phyloP scores from a whole-genome alignment of 2,329 filamentous ascomycete genomes.

The Conoideocrella luteorostrata region DNA sequence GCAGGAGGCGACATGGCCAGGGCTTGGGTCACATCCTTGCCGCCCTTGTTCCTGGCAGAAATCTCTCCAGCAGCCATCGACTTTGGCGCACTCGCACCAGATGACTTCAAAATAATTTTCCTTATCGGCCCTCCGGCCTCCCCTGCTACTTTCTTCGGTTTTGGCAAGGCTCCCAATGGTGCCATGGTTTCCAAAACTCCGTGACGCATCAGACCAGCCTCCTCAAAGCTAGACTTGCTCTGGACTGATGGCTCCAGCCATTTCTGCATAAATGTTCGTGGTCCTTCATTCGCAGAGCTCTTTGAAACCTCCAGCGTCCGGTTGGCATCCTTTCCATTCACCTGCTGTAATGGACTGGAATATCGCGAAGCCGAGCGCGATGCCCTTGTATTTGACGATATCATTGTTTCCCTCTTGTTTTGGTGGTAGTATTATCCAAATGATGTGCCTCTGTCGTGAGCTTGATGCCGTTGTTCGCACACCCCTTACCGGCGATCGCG shows the following conservation, averaged over 20 bases:
- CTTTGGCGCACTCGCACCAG: slow-evolving; percentile 21
- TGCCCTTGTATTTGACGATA: slow-evolving; percentile 40
- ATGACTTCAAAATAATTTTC: slow-evolving; percentile 41
- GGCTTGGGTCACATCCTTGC: slow-evolving; percentile 15
- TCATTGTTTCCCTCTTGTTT: slow-evolving; percentile 20
- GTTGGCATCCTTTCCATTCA: slow-evolving; percentile 18
- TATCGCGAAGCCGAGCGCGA: slow-evolving; percentile 45
- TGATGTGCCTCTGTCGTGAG: not conserved
- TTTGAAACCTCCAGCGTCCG: slow-evolving; percentile 32
- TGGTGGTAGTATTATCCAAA: not conserved
- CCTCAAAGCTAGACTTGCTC: slow-evolving; percentile 67
- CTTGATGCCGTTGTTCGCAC: not conserved
- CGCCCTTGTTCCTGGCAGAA: slow-evolving; percentile 14
- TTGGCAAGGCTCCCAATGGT: slow-evolving; percentile 68
- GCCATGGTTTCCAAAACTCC: slow-evolving; percentile 81
- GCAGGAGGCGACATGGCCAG: slow-evolving; percentile 8
- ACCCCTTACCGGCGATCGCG: slow-evolving; percentile 11
- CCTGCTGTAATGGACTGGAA: slow-evolving; percentile 44
- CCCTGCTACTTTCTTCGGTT: slow-evolving; percentile 35
- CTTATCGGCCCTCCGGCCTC: slow-evolving; percentile 26
- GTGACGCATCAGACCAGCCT: slow-evolving; percentile 65
- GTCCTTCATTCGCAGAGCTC: slow-evolving; percentile 28
- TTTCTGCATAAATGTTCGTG: slow-evolving; percentile 45
- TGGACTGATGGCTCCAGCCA: slow-evolving; percentile 55
- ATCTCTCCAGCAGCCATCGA: slow-evolving; percentile 14